phyloP scores from a whole-genome alignment of 2,329 filamentous ascomycete species.

The Mycosphaerelloides madeirae region DNA sequence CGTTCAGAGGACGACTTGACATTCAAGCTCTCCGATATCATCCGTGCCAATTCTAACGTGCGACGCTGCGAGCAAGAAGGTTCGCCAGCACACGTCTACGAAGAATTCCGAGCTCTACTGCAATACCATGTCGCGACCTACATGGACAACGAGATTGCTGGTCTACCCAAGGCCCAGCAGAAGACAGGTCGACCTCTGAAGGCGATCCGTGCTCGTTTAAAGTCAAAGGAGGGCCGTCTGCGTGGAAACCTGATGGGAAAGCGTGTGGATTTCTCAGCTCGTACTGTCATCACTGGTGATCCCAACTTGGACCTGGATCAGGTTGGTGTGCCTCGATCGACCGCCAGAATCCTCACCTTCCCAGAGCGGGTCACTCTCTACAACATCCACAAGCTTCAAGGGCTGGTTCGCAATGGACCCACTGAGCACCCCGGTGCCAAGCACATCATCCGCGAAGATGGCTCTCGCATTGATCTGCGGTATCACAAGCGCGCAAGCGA shows the following conservation, averaged over 20 bases:
- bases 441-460: conserved; percentile 91
- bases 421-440: conserved; percentile 94
- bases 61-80: conserved; percentile 86
- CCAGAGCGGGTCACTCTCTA: conserved; percentile 96
- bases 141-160: conserved; percentile 99
- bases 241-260: conserved; percentile 99
- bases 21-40: conserved; percentile 97
- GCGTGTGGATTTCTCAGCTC: conserved; percentile 97
- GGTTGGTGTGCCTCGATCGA: conserved; percentile 92
- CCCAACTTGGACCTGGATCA: conserved; percentile 94
- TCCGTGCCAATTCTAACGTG: conserved; percentile 94
- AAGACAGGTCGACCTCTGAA: conserved; percentile 97
- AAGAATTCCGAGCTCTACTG: conserved; percentile 84
- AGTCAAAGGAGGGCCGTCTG: conserved; percentile 97
- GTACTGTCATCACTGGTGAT: conserved; percentile 98
- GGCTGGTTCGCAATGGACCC: conserved; percentile 86
- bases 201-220: conserved; percentile 91
- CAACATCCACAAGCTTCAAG: conserved; percentile 89
- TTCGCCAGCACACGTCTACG: conserved; percentile 82
- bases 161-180: conserved; percentile 87
- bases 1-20: conserved; percentile 98
- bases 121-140: conserved; percentile 99
- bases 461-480: conserved; percentile 88
- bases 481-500: conserved; percentile 85
- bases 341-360: conserved; percentile 88